Conservation (phyloP, 2,329 filamentous ascomycete genomes). For the Polytolypa hystricis region DNA sequence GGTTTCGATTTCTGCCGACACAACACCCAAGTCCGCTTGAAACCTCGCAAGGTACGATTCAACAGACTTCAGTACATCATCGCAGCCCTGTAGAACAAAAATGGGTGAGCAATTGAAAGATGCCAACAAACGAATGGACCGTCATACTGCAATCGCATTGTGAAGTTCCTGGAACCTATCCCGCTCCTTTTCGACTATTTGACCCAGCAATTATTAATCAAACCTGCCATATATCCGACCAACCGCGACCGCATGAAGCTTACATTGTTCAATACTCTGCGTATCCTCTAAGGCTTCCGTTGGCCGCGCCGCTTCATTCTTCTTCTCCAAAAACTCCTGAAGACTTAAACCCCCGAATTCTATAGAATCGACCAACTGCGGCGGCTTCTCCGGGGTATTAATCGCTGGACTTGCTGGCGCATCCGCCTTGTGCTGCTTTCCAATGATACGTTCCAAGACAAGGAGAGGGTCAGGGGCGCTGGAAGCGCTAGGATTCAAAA, state of each 20-base stretch:
- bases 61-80: constrained; percentile 85
- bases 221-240: not conserved
- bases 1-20: constrained; percentile 91
- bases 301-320: constrained; percentile 17
- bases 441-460: constrained; percentile 53
- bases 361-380: constrained; percentile 50
- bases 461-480: constrained; percentile 59
- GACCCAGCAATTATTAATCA: constrained; percentile 9
- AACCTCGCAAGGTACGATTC: constrained; percentile 88
- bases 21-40: constrained; percentile 79
- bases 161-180: constrained; percentile 84
- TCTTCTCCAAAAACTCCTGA: constrained; percentile 51
- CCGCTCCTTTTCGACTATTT: constrained; percentile 62
- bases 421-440: constrained; percentile 20
- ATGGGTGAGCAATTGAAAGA: no score
- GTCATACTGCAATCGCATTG: constrained; percentile 56
- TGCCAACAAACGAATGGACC: no score
- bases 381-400: constrained; percentile 21
- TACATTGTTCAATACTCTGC: constrained; percentile 64
- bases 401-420: constrained; percentile 9
- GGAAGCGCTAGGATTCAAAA: constrained; percentile 37
- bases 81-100: constrained; percentile 55
- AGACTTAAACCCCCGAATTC: constrained; percentile 72
- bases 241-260: constrained; percentile 20
- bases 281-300: constrained; percentile 30